A percentile compares a stretch with the other conserved stretches of the same genome.
These are phyloP conservation scores for Arthroderma uncinatum DNA, from an alignment of 2,329 filamentous ascomycete genomes.

Conservation along the genomic window DNA sequence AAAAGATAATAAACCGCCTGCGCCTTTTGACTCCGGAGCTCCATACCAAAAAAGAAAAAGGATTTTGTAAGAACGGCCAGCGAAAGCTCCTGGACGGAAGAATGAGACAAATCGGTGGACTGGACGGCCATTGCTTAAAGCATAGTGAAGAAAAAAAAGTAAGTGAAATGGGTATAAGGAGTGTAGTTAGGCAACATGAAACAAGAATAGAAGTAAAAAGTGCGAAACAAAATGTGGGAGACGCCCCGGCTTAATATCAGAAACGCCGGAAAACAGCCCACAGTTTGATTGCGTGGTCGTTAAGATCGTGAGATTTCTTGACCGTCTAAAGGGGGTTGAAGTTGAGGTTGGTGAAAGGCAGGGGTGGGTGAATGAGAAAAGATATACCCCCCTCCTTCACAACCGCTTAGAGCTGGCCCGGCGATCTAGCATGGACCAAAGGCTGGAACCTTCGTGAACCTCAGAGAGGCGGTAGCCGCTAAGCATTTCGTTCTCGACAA, in stretches of 20 bases:
- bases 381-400: background rate
- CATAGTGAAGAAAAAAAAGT: background rate
- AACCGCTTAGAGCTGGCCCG: constrained; percentile 5
- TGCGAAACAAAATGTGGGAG: background rate
- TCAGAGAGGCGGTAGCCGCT: constrained; percentile 47
- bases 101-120: constrained; percentile 1
- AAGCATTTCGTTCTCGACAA: constrained; percentile 63
- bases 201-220: background rate
- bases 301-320: background rate
- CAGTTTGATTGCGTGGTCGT: background rate
- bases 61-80: background rate
- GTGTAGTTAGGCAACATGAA: background rate
- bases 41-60: constrained; percentile 5
- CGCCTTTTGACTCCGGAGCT: constrained; percentile 1
- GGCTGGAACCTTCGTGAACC: constrained; percentile 6
- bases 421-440: constrained; percentile 3
- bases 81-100: background rate
- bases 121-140: constrained; percentile 2
- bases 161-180: constrained; percentile 6
- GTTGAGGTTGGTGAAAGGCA: background rate
- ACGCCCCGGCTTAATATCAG: background rate
- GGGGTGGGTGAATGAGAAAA: constrained; percentile 2
- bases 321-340: background rate
- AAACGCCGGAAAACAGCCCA: background rate
- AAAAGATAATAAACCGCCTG: constrained; percentile 1